phyloP scores from a whole-genome alignment of 2,329 filamentous ascomycete genomes.

The Coniochaeta sp. region DNA sequence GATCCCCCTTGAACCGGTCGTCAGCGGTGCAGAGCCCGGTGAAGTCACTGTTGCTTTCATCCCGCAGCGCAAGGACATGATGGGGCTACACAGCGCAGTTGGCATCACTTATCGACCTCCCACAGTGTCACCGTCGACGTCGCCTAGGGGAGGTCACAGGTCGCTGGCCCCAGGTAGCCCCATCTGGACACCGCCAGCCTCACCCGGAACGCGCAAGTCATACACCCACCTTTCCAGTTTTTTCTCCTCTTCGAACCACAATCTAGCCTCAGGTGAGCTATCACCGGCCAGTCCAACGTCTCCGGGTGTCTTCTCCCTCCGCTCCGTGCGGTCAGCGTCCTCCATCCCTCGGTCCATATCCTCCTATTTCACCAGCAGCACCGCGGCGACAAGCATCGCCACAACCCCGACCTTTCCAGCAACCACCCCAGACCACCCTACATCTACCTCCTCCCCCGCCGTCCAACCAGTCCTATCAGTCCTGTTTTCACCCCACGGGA shows the following conservation, averaged over 20 bases:
- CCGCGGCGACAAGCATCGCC: background rate
- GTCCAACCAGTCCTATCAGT: slow-evolving; percentile 45
- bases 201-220: slow-evolving; percentile 17
- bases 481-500: slow-evolving; percentile 59
- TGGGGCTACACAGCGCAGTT: slow-evolving; percentile 57
- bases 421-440: slow-evolving; percentile 7
- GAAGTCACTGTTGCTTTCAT: slow-evolving; percentile 67
- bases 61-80: slow-evolving; percentile 50
- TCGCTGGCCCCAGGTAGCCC: background rate
- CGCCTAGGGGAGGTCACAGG: background rate
- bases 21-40: slow-evolving; percentile 45
- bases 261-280: background rate
- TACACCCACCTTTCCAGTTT: slow-evolving; percentile 1
- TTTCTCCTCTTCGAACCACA: background rate
- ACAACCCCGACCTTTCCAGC: background rate
- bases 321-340: slow-evolving; percentile 25
- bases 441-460: slow-evolving; percentile 18
- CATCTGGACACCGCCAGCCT: slow-evolving; percentile 19
- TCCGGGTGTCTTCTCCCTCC: slow-evolving; percentile 20
- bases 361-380: slow-evolving; percentile 7
- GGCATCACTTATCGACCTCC: slow-evolving; percentile 66
- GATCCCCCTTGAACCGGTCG: slow-evolving; percentile 45
- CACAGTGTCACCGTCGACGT: background rate
- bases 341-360: slow-evolving; percentile 20
- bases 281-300: slow-evolving; percentile 26